Percentiles rank a stretch among this genome's conserved stretches.
Conservation (phyloP, 2,329 filamentous ascomycete species). For the Sporothrix euskadiensis region DNA sequence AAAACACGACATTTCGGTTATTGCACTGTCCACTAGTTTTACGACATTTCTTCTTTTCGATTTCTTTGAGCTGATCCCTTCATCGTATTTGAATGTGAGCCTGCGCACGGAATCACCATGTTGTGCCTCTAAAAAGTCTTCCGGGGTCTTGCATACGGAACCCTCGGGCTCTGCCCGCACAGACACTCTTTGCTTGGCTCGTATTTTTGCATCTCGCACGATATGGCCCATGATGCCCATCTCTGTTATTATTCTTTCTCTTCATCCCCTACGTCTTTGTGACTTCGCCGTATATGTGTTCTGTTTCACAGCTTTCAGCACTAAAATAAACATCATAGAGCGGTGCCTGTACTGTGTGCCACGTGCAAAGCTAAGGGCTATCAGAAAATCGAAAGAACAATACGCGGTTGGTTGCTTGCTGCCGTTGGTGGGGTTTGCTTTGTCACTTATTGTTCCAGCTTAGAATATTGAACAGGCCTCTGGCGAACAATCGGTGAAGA, state of each 20-base stretch:
- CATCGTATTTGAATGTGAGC: background rate
- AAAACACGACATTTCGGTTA: background rate
- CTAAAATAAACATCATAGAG: conserved; percentile 18
- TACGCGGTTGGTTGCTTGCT: background rate
- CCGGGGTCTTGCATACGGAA: conserved; percentile 6
- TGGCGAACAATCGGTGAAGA: background rate
- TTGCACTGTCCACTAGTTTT: background rate
- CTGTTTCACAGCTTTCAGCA: conserved; percentile 19
- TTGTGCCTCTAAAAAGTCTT: background rate
- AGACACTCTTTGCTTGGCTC: conserved; percentile 1
- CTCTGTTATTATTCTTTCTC: background rate
- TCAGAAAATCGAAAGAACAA: background rate
- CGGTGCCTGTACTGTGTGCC: conserved; percentile 21
- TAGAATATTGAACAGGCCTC: background rate
- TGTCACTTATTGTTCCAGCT: background rate
- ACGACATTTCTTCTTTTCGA: background rate
- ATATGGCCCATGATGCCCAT: background rate
- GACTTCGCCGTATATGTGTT: conserved; percentile 13
- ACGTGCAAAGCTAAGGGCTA: conserved; percentile 18
- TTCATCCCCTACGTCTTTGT: background rate
- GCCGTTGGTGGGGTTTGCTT: background rate
- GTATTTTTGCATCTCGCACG: background rate
- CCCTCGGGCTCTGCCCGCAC: background rate
- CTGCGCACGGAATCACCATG: background rate
- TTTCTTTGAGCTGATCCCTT: background rate